Conservation (phyloP, 2,329 filamentous ascomycete genomes). For the Ophiosphaerella narmari region DNA sequence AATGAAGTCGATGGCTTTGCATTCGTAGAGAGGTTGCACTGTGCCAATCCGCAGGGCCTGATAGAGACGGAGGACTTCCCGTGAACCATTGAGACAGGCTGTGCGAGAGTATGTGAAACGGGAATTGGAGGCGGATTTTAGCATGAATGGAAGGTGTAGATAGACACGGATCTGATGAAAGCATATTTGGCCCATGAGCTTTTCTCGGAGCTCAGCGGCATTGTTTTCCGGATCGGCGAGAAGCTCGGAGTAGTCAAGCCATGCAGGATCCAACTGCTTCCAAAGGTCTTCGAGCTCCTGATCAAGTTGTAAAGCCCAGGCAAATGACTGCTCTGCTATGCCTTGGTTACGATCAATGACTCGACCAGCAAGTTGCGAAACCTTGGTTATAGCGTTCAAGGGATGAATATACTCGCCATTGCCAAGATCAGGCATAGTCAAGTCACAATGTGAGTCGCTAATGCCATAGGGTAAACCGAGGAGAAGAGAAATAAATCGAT, state of each 20-base stretch:
- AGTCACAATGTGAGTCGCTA: slow-evolving; percentile 45
- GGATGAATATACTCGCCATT: slow-evolving; percentile 35
- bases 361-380: slow-evolving; percentile 48
- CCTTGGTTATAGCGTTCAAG: slow-evolving; percentile 38
- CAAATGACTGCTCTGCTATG: slow-evolving; percentile 40
- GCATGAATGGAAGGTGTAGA: slow-evolving; percentile 53
- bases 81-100: slow-evolving; percentile 48
- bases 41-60: slow-evolving; percentile 43
- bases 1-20: slow-evolving; percentile 54
- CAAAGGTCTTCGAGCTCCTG: slow-evolving; percentile 49
- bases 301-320: slow-evolving; percentile 49
- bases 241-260: slow-evolving; percentile 44
- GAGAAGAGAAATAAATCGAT: slow-evolving; percentile 58
- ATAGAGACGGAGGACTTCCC: slow-evolving; percentile 49
- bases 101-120: slow-evolving; percentile 47
- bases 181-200: slow-evolving; percentile 49
- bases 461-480: slow-evolving; percentile 58
- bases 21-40: slow-evolving; percentile 49
- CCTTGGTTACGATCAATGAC: slow-evolving; percentile 52
- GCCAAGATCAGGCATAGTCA: slow-evolving; percentile 33
- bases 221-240: slow-evolving; percentile 35
- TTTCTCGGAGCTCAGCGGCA: slow-evolving; percentile 44
- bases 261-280: slow-evolving; percentile 44
- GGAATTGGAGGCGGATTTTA: slow-evolving; percentile 44
- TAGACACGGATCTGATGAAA: slow-evolving; percentile 53